Conservation (phyloP, 2,329 filamentous ascomycete species). For the Curvularia sp. region DNA sequence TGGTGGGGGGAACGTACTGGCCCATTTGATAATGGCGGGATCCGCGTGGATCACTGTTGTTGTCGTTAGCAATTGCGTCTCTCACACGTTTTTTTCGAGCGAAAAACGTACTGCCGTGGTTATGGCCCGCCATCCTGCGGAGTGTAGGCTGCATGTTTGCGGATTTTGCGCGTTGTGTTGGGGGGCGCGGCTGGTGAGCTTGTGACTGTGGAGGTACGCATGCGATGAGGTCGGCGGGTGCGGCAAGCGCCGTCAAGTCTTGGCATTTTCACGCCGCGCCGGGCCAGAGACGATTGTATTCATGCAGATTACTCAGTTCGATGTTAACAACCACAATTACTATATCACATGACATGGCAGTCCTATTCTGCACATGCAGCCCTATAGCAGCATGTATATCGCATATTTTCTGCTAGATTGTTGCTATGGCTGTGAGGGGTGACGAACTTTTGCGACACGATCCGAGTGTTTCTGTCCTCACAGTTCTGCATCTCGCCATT, state of each 20-base stretch:
- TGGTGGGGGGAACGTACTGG: constrained; percentile 56
- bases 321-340: not conserved
- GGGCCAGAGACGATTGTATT: not conserved
- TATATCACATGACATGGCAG: not conserved
- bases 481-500: not conserved
- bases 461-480: not conserved
- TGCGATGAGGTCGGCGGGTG: constrained; percentile 27
- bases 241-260: constrained; percentile 27
- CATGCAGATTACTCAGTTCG: not conserved
- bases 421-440: not conserved
- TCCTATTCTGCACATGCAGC: not conserved
- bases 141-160: constrained; percentile 20
- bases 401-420: not conserved
- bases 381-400: not conserved
- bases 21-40: constrained; percentile 65
- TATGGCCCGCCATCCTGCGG: constrained; percentile 41
- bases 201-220: constrained; percentile 21
- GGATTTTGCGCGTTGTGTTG: constrained; percentile 23
- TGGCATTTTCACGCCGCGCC: constrained; percentile 18
- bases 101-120: constrained; percentile 32
- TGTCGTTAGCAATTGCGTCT: constrained; percentile 37
- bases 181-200: constrained; percentile 20
- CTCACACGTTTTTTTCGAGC: not conserved
- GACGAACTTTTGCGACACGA: not conserved
- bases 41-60: constrained; percentile 59